Percentiles rank a stretch among this genome's conserved stretches.
Conservation (phyloP, 257 asterid species). For the Nicotiana knightiana region DNA sequence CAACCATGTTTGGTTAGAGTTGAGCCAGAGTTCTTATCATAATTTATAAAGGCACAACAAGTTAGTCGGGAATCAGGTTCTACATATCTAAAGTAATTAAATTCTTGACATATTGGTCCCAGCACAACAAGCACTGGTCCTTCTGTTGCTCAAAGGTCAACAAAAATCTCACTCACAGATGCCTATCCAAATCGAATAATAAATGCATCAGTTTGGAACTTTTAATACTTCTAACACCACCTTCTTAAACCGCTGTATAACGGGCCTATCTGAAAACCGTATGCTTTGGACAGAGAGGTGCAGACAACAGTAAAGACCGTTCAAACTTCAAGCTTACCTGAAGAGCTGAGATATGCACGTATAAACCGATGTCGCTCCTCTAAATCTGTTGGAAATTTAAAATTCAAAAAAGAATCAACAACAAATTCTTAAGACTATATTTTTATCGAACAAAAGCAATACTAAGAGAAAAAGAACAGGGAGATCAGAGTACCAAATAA, state of each 20-base stretch:
- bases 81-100: background rate
- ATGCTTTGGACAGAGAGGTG: conserved; percentile 1
- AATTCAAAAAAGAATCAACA: background rate
- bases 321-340: conserved; percentile 42
- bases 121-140: background rate
- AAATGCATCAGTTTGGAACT: background rate
- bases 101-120: background rate
- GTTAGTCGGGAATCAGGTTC: background rate
- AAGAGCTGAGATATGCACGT: conserved; percentile 51
- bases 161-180: background rate
- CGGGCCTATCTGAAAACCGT: background rate
- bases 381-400: conserved; percentile 33
- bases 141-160: conserved; percentile 2
- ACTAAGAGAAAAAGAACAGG: background rate
- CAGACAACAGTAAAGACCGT: conserved; percentile 1
- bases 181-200: background rate
- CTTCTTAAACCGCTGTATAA: background rate
- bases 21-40: background rate
- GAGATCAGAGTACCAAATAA: background rate
- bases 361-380: conserved; percentile 72
- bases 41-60: background rate
- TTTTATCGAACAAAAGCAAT: background rate
- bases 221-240: background rate
- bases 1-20: background rate
- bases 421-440: background rate